Base-by-base conservation (phyloP, 768 basidiomycete species). In the Mycena rebaudengoi region DNA sequence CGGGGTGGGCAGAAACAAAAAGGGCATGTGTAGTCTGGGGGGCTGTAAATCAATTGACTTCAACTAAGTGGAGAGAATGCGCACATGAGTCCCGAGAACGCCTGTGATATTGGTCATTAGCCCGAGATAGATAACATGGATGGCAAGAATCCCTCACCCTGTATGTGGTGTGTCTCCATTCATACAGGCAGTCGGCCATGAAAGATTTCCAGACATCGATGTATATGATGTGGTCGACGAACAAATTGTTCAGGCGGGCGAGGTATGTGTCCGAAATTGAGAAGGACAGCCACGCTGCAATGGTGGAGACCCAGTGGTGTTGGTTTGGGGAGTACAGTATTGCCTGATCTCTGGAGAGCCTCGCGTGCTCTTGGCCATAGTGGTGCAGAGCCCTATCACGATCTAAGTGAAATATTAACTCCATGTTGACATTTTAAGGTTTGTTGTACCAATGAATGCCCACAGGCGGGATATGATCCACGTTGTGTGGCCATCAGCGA, bases 171-270 rank as follows among this genome's bases (percentile, higher is more conserved):
- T 71, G 68, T 58, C 74, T 81, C 90, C 90, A 91, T 40, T 86
- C 85, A 29, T 74, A 63, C 13, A 85, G 69, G 37, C 76, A 79
- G 2, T 57, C 43, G 4, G 73, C 64, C 59, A 88, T 76, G 67
- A 90, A 84, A 7, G 71, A 64, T 18, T 77, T 72, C 87, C 88
- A 90, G 12, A 85, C 82, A 52, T 80, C 76, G 0, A 70, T 78
- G 52, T 87, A 88, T 3, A 89, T 84, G 41, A 86, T 77, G 26
- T 82, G 79, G 58, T 91, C 90, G 2, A 82, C 73, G 70, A 82
- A 90, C 4, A 87, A 62, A 6, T 80, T 73, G 39, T 86, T 79
- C 11, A 91, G 68, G 7, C 76, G 74, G 5, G 68, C 65, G 8
- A 71, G 65, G 63, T 86, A 86, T 11, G 57, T 60, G 7, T 76